A percentile compares a stretch with the other conserved stretches of the same genome.
These are phyloP conservation scores for Punica granatum DNA, from an alignment of 345 rosid genomes.

Conservation along the genomic window DNA sequence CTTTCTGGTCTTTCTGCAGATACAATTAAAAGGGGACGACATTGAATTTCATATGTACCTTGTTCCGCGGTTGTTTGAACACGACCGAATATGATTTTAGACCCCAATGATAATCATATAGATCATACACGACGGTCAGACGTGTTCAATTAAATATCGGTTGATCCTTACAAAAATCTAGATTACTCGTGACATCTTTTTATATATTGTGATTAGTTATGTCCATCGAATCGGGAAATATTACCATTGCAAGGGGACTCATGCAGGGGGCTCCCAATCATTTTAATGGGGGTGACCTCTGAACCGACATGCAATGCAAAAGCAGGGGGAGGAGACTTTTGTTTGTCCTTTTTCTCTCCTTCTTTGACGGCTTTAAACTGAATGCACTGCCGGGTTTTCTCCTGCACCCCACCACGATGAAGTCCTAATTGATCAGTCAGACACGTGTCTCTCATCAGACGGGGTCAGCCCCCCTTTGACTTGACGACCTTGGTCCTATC, in stretches of 20 bases:
- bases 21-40: background rate
- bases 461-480: constrained; percentile 42
- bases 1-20: background rate
- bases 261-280: background rate
- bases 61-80: background rate
- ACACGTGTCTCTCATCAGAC: constrained; percentile 49
- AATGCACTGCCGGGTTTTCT: constrained; percentile 54
- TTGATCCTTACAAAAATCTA: too few relatives aligned
- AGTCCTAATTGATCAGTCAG: constrained; percentile 8
- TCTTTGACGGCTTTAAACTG: constrained; percentile 5
- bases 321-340: too few relatives aligned
- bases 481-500: too few relatives aligned
- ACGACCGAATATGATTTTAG: background rate
- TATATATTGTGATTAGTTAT: too few relatives aligned
- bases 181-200: too few relatives aligned
- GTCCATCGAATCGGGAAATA: too few relatives aligned
- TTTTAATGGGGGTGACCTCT: background rate
- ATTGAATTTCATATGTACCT: background rate
- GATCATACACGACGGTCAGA: too few relatives aligned
- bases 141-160: too few relatives aligned
- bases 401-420: constrained; percentile 40
- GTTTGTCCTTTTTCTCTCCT: too few relatives aligned
- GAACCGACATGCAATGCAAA: background rate
- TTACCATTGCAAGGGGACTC: too few relatives aligned
- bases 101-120: too few relatives aligned